A percentile compares a stretch with the other conserved stretches of the same genome.
Conservation (phyloP, 192 early-diverging fungal genomes). For the Entomortierella lignicola region DNA sequence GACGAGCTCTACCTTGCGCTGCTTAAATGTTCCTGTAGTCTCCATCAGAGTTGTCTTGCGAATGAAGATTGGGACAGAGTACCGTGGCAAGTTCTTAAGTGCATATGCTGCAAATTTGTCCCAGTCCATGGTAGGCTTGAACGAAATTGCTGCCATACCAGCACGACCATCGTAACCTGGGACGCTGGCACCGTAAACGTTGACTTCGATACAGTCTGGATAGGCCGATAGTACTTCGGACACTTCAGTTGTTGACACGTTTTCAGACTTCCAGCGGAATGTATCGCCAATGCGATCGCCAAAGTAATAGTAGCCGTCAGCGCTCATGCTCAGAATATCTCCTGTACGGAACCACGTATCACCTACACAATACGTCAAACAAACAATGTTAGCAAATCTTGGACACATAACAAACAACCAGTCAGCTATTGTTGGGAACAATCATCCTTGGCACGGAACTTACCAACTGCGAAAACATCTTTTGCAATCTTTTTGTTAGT, state of each 20-base stretch:
- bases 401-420: no score
- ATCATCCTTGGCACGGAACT: neutral
- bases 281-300: constrained; percentile 78
- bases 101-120: constrained; percentile 49
- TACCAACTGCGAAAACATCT: constrained; percentile 70
- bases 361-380: constrained; percentile 16
- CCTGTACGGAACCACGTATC: constrained; percentile 72
- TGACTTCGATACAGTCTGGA: constrained; percentile 69
- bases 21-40: constrained; percentile 65
- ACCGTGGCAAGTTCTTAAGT: constrained; percentile 62
- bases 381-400: neutral
- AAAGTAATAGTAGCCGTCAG: constrained; percentile 70
- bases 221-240: constrained; percentile 65
- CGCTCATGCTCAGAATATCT: constrained; percentile 67
- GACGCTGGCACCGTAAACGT: constrained; percentile 72
- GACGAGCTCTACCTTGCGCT: constrained; percentile 60
- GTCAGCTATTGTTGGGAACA: neutral
- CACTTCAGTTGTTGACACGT: constrained; percentile 71
- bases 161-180: constrained; percentile 72
- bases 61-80: constrained; percentile 74
- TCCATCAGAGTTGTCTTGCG: constrained; percentile 61
- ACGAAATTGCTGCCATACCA: constrained; percentile 74
- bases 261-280: constrained; percentile 78
- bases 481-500: constrained; percentile 64
- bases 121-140: constrained; percentile 51